Conservation (phyloP, 257 asterid genomes). For the Petunia secreta region DNA sequence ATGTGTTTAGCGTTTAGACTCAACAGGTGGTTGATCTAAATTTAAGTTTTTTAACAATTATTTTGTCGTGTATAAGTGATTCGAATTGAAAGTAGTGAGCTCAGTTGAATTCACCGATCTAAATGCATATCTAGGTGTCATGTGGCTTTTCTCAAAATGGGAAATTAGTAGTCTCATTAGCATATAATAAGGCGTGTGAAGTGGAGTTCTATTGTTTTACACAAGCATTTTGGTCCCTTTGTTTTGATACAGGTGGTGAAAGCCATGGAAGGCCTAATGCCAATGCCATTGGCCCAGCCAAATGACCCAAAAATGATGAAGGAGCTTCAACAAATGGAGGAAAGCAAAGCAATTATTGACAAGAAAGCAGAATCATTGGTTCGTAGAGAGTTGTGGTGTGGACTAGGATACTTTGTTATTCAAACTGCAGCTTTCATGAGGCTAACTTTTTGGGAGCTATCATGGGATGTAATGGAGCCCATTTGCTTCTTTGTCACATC, state of each 20-base stretch:
- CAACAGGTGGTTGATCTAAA: no score
- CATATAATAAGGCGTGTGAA: slow-evolving; percentile 31
- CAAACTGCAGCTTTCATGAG: slow-evolving; percentile 92
- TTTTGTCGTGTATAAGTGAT: no score
- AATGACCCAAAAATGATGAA: slow-evolving; percentile 53
- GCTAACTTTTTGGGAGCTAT: slow-evolving; percentile 88
- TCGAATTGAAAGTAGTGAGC: no score
- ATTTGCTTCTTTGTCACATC: slow-evolving; percentile 87
- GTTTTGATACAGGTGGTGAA: slow-evolving; percentile 78
- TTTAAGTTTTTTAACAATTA: no score
- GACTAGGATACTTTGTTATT: slow-evolving; percentile 60
- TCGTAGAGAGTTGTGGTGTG: slow-evolving; percentile 71
- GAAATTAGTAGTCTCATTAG: slow-evolving; percentile 7
- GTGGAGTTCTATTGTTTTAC: slow-evolving; percentile 52
- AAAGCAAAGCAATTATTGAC: slow-evolving; percentile 60
- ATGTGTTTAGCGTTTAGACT: no score
- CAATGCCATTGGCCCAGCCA: slow-evolving; percentile 38
- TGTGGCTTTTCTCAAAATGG: not conserved
- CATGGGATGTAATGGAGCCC: slow-evolving; percentile 99
- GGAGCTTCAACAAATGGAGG: slow-evolving; percentile 71
- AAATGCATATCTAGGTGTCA: no score
- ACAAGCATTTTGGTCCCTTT: slow-evolving; percentile 53
- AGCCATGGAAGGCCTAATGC: slow-evolving; percentile 72
- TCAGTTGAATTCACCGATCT: no score
- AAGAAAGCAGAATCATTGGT: slow-evolving; percentile 52